These are phyloP conservation scores for Penicillium robsamsonii DNA, from an alignment of 495 filamentous ascomycete genomes.

Conservation along the genomic window DNA sequence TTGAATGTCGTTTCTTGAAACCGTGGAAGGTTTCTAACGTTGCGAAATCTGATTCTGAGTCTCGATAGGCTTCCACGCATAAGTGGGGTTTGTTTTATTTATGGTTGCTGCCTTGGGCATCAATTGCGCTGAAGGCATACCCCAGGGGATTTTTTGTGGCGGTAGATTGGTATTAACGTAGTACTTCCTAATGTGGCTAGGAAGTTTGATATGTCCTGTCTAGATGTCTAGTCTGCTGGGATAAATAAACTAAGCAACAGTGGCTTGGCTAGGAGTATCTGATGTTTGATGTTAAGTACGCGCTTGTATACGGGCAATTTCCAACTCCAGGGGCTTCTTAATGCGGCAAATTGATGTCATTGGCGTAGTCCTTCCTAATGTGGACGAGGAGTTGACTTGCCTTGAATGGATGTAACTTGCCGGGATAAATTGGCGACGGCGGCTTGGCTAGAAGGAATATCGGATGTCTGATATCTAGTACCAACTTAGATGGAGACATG, in stretches of 20 bases:
- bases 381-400: background rate
- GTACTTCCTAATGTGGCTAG: background rate
- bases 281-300: too few relatives aligned
- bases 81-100: background rate
- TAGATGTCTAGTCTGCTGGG: too few relatives aligned
- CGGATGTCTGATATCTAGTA: slow-evolving; percentile 2
- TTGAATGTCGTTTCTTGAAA: background rate
- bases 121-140: too few relatives aligned
- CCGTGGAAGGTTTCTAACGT: background rate
- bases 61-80: background rate
- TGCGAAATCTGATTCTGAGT: background rate
- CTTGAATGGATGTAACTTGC: background rate
- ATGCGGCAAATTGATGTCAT: background rate
- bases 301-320: background rate
- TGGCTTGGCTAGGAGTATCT: too few relatives aligned
- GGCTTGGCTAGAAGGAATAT: background rate
- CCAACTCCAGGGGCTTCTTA: background rate
- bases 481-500: slow-evolving; percentile 4
- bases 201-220: background rate
- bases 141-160: too few relatives aligned
- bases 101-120: background rate
- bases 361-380: slow-evolving; percentile 1
- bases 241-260: too few relatives aligned
- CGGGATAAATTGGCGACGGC: background rate
- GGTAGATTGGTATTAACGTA: background rate